Conservation (phyloP, 139 green algal species). For the Axilococcus clingmanii region DNA sequence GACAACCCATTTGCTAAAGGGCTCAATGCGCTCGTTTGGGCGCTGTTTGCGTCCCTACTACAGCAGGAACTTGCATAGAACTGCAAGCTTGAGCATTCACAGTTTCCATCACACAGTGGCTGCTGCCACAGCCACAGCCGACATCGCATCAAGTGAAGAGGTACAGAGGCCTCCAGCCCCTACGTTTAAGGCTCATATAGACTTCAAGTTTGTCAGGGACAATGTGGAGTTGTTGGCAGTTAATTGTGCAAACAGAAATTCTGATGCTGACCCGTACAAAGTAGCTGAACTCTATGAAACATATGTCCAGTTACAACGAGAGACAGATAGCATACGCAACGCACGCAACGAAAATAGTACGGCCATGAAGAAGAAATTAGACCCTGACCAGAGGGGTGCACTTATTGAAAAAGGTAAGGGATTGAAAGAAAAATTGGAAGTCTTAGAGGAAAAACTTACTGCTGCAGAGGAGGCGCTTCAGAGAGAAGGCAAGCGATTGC, state of each 20-base stretch:
- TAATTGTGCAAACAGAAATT: conserved; percentile 60
- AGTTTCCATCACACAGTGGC: no score
- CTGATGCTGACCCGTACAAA: conserved; percentile 47
- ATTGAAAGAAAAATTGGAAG: conserved; percentile 81
- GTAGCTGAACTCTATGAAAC: conserved; percentile 83
- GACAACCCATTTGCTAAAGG: no score
- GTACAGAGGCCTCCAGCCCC: conserved; percentile 8
- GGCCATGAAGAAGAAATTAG: conserved; percentile 92
- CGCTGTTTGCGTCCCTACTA: no score
- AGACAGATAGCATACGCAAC: conserved; percentile 57
- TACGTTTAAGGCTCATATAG: conserved; percentile 66
- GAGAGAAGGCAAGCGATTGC: conserved; percentile 78
- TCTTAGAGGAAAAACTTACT: conserved; percentile 50
- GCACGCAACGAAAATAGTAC: conserved; percentile 77
- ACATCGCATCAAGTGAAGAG: no score
- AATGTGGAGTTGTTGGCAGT: conserved; percentile 40
- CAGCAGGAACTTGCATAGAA: no score
- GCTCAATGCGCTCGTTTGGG: no score
- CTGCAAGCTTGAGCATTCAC: no score
- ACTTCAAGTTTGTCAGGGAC: conserved; percentile 73
- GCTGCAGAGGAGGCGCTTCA: conserved; percentile 71
- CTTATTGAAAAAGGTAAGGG: conserved; percentile 77
- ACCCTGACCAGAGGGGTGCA: conserved; percentile 45
- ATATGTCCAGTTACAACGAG: conserved; percentile 39
- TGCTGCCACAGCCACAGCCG: no score